phyloP scores from a whole-genome alignment of 2,329 filamentous ascomycete species.

The Cladosporium sp. region DNA sequence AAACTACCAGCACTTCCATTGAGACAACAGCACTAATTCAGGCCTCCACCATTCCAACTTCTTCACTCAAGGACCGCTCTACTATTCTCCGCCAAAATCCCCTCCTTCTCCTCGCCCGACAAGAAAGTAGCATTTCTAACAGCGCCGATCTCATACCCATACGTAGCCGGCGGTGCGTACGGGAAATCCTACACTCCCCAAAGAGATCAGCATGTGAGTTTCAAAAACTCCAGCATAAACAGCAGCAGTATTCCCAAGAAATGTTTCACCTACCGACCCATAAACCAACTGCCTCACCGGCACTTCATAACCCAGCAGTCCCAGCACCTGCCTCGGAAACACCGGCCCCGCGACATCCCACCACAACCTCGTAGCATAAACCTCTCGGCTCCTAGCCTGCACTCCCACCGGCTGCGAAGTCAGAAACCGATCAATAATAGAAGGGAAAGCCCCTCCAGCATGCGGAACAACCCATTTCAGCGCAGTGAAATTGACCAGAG shows the following conservation, averaged over 20 bases:
- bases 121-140: constrained; percentile 19
- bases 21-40: not conserved
- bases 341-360: constrained; percentile 42
- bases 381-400: constrained; percentile 28
- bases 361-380: not conserved
- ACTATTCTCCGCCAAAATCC: constrained; percentile 14
- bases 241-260: not conserved
- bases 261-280: constrained; percentile 35
- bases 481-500: constrained; percentile 44
- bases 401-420: constrained; percentile 32
- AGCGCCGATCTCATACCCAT: constrained; percentile 16
- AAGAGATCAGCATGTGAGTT: not conserved
- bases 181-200: constrained; percentile 18
- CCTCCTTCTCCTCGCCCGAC: constrained; percentile 15
- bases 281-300: constrained; percentile 37
- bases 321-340: constrained; percentile 39
- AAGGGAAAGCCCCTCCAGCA: constrained; percentile 44
- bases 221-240: not conserved
- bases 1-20: not conserved
- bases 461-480: constrained; percentile 50
- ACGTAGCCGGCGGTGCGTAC: constrained; percentile 19
- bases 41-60: not conserved
- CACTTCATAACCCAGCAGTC: constrained; percentile 36
- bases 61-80: not conserved
- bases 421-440: constrained; percentile 44